These are phyloP conservation scores for Moesziomyces parantarcticus DNA, from an alignment of 1,284 basidiomycete genomes.

Conservation along the genomic window DNA sequence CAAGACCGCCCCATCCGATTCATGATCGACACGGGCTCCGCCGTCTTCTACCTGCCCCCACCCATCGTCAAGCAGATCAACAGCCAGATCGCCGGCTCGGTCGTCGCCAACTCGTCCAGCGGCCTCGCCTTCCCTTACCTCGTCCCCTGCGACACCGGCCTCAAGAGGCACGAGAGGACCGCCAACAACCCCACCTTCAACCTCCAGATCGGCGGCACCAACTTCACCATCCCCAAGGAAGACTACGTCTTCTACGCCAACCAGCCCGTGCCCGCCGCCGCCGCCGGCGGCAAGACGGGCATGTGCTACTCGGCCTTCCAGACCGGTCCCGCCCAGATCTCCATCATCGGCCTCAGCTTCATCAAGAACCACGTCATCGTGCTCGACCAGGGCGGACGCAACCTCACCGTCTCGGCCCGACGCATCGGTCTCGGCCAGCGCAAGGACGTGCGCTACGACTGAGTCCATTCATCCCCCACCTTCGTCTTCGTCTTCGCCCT, in stretches of 20 bases:
- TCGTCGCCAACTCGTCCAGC: constrained; percentile 23
- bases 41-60: constrained; percentile 44
- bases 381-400: constrained; percentile 45
- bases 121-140: constrained; percentile 48
- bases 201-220: constrained; percentile 36
- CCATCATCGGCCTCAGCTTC: constrained; percentile 53
- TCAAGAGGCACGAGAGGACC: constrained; percentile 40
- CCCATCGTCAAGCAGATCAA: constrained; percentile 44
- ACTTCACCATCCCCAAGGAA: constrained; percentile 49
- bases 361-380: constrained; percentile 59
- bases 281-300: constrained; percentile 33
- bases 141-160: constrained; percentile 55
- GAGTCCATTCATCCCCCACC: not conserved
- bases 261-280: constrained; percentile 36
- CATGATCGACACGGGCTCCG: constrained; percentile 56
- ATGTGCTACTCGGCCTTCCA: constrained; percentile 58
- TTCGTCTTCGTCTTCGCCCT: constrained; percentile 2
- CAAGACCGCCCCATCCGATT: constrained; percentile 30
- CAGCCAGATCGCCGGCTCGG: constrained; percentile 40
- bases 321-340: constrained; percentile 39
- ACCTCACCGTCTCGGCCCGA: constrained; percentile 27
- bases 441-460: constrained; percentile 41
- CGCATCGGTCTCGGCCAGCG: constrained; percentile 46
- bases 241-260: constrained; percentile 58
- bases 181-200: constrained; percentile 35